A percentile compares a stretch with the other conserved stretches of the same genome.
phyloP scores from a whole-genome alignment of 2,329 filamentous ascomycete species.

The Drechslerella dactyloides region DNA sequence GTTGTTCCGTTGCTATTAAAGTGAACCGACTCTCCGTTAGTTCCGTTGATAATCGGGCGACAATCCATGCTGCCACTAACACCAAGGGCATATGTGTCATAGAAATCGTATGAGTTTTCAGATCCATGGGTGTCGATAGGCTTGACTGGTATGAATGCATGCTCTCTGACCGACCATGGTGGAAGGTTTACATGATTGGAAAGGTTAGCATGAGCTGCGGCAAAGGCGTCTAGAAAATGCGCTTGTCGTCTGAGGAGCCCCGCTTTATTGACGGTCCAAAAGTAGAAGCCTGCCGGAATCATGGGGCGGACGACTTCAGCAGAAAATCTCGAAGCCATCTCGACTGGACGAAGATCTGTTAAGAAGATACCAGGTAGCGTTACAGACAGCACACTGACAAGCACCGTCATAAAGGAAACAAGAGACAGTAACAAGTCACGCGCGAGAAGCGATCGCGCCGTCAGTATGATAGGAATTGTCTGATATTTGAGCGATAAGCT shows the following conservation, averaged over 20 bases:
- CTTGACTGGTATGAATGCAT: constrained; percentile 11
- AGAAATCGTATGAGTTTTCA: constrained; percentile 2
- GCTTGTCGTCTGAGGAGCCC: not conserved
- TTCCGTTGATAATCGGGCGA: constrained; percentile 1
- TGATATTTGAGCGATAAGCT: constrained; percentile 27
- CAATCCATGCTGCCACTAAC: constrained; percentile 19
- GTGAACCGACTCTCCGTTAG: constrained; percentile 1
- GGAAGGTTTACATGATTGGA: constrained; percentile 9
- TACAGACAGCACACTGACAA: constrained; percentile 17
- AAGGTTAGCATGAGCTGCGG: constrained; percentile 17
- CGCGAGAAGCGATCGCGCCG: not conserved
- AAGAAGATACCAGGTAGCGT: constrained; percentile 31
- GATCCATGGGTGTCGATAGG: not conserved
- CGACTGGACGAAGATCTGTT: constrained; percentile 1
- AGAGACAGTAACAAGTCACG: constrained; percentile 22
- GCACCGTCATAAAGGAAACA: constrained; percentile 18
- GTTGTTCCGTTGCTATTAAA: constrained; percentile 10
- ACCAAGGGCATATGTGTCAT: not conserved
- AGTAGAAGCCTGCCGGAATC: constrained; percentile 6
- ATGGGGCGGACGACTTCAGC: constrained; percentile 1
- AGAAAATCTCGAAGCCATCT: not conserved
- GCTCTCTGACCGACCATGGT: constrained; percentile 2
- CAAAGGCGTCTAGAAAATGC: constrained; percentile 11
- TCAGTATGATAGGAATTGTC: constrained; percentile 9
- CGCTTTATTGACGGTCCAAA: not conserved